phyloP scores from a whole-genome alignment of 768 basidiomycete species.

The Cyathus striatus region DNA sequence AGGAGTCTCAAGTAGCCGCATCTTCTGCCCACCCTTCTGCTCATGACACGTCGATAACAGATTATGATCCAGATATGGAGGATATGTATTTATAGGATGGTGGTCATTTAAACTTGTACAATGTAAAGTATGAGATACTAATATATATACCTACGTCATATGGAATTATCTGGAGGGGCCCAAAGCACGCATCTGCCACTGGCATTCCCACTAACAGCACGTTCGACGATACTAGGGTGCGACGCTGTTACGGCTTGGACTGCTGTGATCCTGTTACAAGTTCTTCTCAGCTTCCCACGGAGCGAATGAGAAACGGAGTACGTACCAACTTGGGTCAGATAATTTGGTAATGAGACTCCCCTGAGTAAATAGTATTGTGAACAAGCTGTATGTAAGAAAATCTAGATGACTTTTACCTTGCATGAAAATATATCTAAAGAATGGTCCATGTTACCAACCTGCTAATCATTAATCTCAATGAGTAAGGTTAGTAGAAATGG shows the following conservation, averaged over 20 bases:
- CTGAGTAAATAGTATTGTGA: slow-evolving; percentile 23
- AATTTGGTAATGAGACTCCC: slow-evolving; percentile 68
- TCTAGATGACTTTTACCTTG: slow-evolving; percentile 40
- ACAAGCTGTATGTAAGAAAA: background rate
- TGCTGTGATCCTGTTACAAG: slow-evolving; percentile 57
- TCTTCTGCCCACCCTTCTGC: slow-evolving; percentile 8
- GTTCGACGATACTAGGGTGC: slow-evolving; percentile 70
- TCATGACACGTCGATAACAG: slow-evolving; percentile 6
- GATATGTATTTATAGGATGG: slow-evolving; percentile 51
- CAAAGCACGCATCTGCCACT: slow-evolving; percentile 79
- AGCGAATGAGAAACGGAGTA: background rate
- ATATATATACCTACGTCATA: background rate
- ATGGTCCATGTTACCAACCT: slow-evolving; percentile 81
- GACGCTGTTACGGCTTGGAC: slow-evolving; percentile 90
- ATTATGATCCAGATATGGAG: slow-evolving; percentile 55
- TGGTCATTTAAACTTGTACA: background rate
- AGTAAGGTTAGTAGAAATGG: background rate
- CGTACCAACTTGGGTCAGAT: slow-evolving; percentile 51
- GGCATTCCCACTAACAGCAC: slow-evolving; percentile 73
- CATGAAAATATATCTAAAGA: slow-evolving; percentile 69
- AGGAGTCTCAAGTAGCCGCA: slow-evolving; percentile 13
- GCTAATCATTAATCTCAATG: background rate
- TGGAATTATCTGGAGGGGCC: slow-evolving; percentile 40
- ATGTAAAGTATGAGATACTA: background rate
- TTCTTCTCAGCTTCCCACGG: slow-evolving; percentile 4